phyloP scores from a whole-genome alignment of 495 filamentous ascomycete species.

The Podospora pseudoanserina region DNA sequence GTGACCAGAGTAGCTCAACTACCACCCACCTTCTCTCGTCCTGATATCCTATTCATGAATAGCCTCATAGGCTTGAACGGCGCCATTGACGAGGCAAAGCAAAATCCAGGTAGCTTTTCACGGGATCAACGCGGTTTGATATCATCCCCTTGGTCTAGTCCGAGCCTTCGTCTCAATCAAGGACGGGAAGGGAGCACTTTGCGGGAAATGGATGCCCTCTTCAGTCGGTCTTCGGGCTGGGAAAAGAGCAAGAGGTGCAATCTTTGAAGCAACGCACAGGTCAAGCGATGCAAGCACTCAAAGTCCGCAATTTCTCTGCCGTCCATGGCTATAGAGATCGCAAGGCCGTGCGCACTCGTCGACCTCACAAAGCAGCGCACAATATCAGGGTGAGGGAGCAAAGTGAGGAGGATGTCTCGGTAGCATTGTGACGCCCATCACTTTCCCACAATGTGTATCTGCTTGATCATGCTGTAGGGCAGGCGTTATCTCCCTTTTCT shows the following conservation, averaged over 20 bases:
- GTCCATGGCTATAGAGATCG: background rate
- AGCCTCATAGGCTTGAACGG: background rate
- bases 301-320: background rate
- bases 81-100: background rate
- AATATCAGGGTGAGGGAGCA: background rate
- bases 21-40: background rate
- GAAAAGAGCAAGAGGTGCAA: background rate
- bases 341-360: background rate
- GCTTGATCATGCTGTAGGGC: too few species aligned
- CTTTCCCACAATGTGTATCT: background rate
- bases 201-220: background rate
- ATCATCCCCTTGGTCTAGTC: background rate
- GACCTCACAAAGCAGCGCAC: background rate
- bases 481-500: background rate
- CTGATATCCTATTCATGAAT: background rate
- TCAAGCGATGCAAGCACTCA: constrained; percentile 1
- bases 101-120: background rate
- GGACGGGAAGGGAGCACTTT: constrained; percentile 4
- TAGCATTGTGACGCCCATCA: background rate
- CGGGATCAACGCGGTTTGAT: background rate
- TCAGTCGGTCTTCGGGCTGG: background rate
- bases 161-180: background rate
- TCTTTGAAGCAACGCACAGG: background rate
- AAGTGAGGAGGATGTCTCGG: background rate
- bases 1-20: background rate